Percentiles rank a stretch among this genome's conserved stretches.
Evolutionary conservation across 306 rosid species (phyloP).

Genomic region (Ziziphus jujuba): DNA sequence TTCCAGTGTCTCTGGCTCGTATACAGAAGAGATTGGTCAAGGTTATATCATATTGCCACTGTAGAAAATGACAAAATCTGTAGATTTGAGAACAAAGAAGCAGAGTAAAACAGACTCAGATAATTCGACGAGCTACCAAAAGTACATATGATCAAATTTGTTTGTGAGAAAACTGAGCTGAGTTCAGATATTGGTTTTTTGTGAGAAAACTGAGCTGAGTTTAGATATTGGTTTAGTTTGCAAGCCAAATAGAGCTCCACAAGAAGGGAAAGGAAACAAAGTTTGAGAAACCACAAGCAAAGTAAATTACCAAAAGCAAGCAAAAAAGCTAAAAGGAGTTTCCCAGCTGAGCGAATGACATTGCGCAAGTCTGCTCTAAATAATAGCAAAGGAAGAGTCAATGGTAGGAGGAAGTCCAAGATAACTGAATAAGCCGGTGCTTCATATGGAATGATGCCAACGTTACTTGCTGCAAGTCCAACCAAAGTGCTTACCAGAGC

Average conservation of each 20-base stretch:
- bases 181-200: too few relatives aligned
- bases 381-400: constrained; percentile 57
- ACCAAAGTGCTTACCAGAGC: constrained; percentile 77
- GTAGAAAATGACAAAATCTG: neutral
- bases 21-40: too few relatives aligned
- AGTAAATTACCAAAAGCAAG: constrained; percentile 61
- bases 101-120: too few relatives aligned
- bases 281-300: neutral
- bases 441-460: constrained; percentile 62
- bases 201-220: too few relatives aligned
- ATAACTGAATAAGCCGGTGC: constrained; percentile 59
- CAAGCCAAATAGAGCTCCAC: neutral
- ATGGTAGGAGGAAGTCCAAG: constrained; percentile 64
- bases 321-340: constrained; percentile 53
- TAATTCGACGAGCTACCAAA: too few relatives aligned
- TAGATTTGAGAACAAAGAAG: too few relatives aligned
- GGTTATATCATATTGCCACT: too few relatives aligned
- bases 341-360: constrained; percentile 54
- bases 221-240: too few relatives aligned
- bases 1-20: too few relatives aligned
- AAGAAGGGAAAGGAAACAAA: neutral
- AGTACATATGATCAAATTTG: too few relatives aligned
- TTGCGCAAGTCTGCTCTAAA: constrained; percentile 58
- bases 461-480: constrained; percentile 68
- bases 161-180: too few relatives aligned